Percentiles rank a stretch among this genome's conserved stretches.
Evolutionary conservation across 2,329 filamentous ascomycete species (phyloP).

Genomic region (Paracoccidioides brasiliensis): DNA sequence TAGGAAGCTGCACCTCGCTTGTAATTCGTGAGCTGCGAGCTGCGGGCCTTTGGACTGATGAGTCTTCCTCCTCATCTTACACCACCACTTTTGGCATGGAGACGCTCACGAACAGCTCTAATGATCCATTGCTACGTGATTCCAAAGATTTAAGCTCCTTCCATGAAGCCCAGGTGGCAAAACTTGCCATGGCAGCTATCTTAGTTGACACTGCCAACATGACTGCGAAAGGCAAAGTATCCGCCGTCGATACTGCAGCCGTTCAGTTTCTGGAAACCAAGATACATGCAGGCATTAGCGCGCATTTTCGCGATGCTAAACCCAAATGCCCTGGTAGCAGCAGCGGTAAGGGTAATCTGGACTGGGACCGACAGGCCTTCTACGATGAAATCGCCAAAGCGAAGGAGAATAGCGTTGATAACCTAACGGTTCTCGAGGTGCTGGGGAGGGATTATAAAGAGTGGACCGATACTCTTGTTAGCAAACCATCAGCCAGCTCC

Average conservation of each 20-base stretch:
- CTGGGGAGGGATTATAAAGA: constrained; percentile 52
- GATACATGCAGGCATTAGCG: constrained; percentile 27
- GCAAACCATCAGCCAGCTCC: constrained; percentile 9
- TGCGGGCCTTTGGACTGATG: constrained; percentile 30
- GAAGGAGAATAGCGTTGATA: constrained; percentile 42
- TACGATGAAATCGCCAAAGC: constrained; percentile 40
- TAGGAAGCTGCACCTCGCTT: constrained; percentile 47
- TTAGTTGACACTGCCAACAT: constrained; percentile 34
- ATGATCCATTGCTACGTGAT: too few species aligned
- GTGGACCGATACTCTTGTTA: constrained; percentile 35
- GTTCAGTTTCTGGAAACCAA: constrained; percentile 40
- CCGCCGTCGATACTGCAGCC: constrained; percentile 37
- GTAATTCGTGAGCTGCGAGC: constrained; percentile 39
- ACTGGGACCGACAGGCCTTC: constrained; percentile 38
- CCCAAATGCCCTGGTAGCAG: background rate
- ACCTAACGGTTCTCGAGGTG: constrained; percentile 42
- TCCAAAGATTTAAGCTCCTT: constrained; percentile 19
- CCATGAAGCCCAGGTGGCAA: constrained; percentile 21
- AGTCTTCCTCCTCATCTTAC: constrained; percentile 12
- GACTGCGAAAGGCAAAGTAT: constrained; percentile 32
- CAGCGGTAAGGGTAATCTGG: background rate
- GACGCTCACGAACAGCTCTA: constrained; percentile 1
- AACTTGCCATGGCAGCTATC: constrained; percentile 30
- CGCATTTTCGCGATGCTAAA: constrained; percentile 1
- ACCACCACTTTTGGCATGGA: background rate